phyloP scores from a whole-genome alignment of 148 eudicot species.

The Bassia scoparia region DNA sequence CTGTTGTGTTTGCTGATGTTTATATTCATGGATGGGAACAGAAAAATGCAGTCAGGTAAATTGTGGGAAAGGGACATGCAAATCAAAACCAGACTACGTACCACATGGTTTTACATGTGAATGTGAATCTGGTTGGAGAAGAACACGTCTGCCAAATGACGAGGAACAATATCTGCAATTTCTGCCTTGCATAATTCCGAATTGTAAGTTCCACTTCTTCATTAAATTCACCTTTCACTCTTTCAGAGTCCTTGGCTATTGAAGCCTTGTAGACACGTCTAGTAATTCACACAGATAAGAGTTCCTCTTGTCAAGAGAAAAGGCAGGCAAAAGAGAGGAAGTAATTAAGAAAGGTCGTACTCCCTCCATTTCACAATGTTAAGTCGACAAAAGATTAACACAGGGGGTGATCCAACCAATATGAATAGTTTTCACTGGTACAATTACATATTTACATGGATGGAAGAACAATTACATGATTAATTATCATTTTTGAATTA shows the following conservation, averaged over 20 bases:
- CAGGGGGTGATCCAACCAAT: no score
- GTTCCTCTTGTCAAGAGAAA: neutral
- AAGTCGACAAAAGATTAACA: no score
- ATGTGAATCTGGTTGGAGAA: conserved; percentile 57
- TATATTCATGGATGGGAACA: conserved; percentile 11
- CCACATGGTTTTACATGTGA: conserved; percentile 50
- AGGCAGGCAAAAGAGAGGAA: neutral
- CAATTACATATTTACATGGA: no score
- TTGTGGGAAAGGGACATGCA: conserved; percentile 66
- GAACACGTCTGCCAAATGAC: conserved; percentile 35
- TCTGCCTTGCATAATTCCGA: conserved; percentile 64
- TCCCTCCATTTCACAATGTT: neutral
- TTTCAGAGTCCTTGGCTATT: neutral
- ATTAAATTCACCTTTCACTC: neutral
- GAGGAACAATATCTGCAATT: conserved; percentile 43
- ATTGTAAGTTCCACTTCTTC: conserved; percentile 35
- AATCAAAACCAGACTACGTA: conserved; percentile 29
- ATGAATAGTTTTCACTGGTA: no score
- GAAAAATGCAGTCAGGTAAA: conserved; percentile 45
- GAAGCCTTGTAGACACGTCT: neutral
- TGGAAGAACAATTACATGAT: no score
- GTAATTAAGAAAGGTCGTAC: neutral
- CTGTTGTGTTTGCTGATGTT: neutral
- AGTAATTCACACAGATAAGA: neutral
- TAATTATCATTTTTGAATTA: no score